Percentiles rank a stretch among this genome's conserved stretches.
Conservation (phyloP, 202 grass and related monocot genomes). For the Carex sylvatica region DNA sequence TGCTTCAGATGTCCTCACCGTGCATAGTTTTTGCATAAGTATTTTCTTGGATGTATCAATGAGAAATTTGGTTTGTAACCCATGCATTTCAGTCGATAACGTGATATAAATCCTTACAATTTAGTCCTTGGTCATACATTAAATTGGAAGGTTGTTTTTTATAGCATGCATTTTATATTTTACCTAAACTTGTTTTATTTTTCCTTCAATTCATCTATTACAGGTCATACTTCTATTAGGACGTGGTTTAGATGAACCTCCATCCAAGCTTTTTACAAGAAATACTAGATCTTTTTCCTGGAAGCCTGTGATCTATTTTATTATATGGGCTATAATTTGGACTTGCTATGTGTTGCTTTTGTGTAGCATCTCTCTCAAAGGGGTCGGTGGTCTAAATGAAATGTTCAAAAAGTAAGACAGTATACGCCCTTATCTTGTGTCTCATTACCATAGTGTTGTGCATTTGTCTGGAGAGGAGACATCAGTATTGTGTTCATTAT, state of each 20-base stretch:
- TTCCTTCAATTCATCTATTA: slow-evolving; percentile 5
- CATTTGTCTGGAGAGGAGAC: neutral
- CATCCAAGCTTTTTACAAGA: slow-evolving; percentile 47
- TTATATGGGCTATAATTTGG: slow-evolving; percentile 68
- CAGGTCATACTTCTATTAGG: slow-evolving; percentile 85
- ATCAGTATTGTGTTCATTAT: neutral
- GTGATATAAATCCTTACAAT: slow-evolving; percentile 13
- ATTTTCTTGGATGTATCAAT: slow-evolving; percentile 2
- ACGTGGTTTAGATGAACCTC: slow-evolving; percentile 75
- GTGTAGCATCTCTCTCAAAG: slow-evolving; percentile 63
- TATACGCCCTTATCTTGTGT: neutral
- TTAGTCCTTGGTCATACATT: neutral
- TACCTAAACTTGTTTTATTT: neutral
- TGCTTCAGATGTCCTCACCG: neutral
- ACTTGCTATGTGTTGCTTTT: slow-evolving; percentile 65
- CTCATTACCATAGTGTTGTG: neutral
- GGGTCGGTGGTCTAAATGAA: slow-evolving; percentile 50
- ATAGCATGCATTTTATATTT: slow-evolving; percentile 5
- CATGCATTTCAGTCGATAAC: slow-evolving; percentile 17
- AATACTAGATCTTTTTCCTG: slow-evolving; percentile 41
- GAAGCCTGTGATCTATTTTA: slow-evolving; percentile 53
- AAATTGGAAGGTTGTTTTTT: neutral
- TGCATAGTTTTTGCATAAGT: neutral
- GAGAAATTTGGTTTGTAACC: neutral
- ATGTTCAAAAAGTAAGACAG: slow-evolving; percentile 87